Evolutionary conservation across 495 filamentous ascomycete species (phyloP).

Genomic region (Lindgomyces ingoldianus): DNA sequence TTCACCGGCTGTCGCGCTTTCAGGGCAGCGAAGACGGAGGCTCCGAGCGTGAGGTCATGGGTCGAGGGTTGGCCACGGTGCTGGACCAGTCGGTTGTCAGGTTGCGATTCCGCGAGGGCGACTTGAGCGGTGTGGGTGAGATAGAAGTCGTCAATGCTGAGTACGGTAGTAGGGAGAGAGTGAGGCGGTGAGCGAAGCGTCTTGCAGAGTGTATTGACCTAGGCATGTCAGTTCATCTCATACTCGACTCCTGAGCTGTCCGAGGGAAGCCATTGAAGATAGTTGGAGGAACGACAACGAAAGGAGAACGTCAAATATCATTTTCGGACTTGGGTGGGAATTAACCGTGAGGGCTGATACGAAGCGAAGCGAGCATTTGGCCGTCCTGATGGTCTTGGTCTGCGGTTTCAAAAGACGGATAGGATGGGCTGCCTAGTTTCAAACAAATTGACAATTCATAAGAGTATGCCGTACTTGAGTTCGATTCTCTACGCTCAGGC

Average conservation of each 20-base stretch:
- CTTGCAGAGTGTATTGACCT: background rate
- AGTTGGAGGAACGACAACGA: background rate
- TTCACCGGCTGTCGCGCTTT: slow-evolving; percentile 52
- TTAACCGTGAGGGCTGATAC: too few species aligned
- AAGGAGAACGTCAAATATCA: too few species aligned
- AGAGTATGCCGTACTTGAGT: background rate
- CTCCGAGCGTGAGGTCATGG: slow-evolving; percentile 73
- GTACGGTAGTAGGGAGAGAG: slow-evolving; percentile 68
- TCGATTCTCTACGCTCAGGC: background rate
- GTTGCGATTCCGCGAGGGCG: slow-evolving; percentile 63
- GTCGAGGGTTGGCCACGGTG: slow-evolving; percentile 84
- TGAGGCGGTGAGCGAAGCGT: slow-evolving; percentile 54
- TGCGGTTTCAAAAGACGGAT: too few species aligned
- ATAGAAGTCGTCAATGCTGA: slow-evolving; percentile 93
- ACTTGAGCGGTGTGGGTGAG: slow-evolving; percentile 71
- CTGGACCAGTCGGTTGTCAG: slow-evolving; percentile 73
- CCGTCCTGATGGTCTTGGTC: background rate
- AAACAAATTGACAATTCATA: too few species aligned
- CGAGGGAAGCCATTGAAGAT: background rate
- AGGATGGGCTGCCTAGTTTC: too few species aligned
- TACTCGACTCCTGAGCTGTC: background rate
- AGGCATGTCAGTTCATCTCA: background rate
- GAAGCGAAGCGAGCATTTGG: background rate
- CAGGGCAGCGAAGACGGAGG: slow-evolving; percentile 63
- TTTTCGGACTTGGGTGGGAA: too few species aligned